Conservation (phyloP, 2,329 filamentous ascomycete genomes). For the Helotiales sp. region DNA sequence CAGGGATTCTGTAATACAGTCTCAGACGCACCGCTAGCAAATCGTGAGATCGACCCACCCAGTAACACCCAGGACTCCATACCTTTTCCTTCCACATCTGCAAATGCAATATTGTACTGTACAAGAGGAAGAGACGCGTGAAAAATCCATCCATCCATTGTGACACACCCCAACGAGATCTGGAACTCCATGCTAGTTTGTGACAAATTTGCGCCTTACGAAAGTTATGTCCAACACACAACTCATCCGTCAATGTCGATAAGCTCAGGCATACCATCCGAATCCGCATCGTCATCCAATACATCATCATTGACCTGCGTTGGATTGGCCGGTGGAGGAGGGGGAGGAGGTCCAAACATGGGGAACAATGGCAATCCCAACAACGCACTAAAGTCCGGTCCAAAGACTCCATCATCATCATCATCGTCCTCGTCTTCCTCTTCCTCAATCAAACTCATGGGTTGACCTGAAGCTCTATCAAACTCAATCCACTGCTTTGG, state of each 20-base stretch:
- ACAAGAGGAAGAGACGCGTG: neutral
- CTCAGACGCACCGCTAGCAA: neutral
- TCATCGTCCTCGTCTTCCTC: conserved; percentile 5
- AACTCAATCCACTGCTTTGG: conserved; percentile 34
- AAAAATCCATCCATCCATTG: conserved; percentile 1
- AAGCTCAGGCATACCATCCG: conserved; percentile 2
- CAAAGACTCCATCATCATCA: neutral
- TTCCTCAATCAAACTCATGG: conserved; percentile 10
- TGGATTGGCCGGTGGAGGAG: neutral
- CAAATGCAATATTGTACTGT: conserved; percentile 9
- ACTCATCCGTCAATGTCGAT: neutral
- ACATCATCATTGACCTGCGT: neutral
- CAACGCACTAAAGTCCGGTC: neutral
- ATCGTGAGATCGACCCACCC: neutral
- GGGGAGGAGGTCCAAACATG: neutral
- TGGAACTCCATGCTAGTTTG: neutral
- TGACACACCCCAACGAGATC: neutral
- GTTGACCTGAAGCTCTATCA: conserved; percentile 14
- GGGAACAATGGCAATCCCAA: neutral
- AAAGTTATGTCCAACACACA: neutral
- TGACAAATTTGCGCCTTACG: neutral
- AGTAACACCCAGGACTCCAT: neutral
- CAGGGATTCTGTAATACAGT: neutral
- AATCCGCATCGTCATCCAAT: neutral
- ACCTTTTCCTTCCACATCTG: neutral